A percentile compares a stretch with the other conserved stretches of the same genome.
phyloP scores from a whole-genome alignment of 2,329 filamentous ascomycete genomes.

The Botrytis squamosa region DNA sequence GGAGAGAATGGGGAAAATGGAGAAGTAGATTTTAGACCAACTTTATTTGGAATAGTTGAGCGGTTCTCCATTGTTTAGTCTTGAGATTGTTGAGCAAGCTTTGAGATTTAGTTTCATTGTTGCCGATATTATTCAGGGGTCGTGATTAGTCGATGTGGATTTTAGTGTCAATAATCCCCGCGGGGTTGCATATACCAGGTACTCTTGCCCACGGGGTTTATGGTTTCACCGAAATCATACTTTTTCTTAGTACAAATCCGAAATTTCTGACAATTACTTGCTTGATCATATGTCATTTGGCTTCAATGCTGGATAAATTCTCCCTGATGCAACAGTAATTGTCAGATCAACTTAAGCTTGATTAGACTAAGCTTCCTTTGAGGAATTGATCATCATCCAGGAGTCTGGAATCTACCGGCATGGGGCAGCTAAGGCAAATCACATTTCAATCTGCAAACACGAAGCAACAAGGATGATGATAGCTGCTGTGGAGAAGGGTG shows the following conservation, averaged over 20 bases:
- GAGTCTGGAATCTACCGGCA: neutral
- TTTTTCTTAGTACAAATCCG: neutral
- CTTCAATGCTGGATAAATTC: neutral
- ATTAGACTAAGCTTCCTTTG: neutral
- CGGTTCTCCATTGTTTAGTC: constrained; percentile 6
- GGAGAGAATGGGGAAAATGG: neutral
- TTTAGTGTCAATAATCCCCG: constrained; percentile 15
- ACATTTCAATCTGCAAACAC: neutral
- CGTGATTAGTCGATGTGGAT: neutral
- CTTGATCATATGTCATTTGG: neutral
- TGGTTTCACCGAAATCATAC: constrained; percentile 8
- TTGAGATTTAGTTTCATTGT: neutral
- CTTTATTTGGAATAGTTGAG: constrained; percentile 7
- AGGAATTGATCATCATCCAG: neutral
- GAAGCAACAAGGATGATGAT: neutral
- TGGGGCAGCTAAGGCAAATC: constrained; percentile 7
- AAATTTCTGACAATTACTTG: neutral
- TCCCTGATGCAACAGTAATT: neutral
- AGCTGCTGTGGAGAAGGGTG: constrained; percentile 3
- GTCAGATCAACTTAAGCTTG: neutral
- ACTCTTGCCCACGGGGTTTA: constrained; percentile 19
- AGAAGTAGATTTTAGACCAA: neutral
- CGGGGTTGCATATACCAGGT: neutral
- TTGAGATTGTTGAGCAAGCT: neutral
- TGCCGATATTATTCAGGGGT: constrained; percentile 8